Evolutionary conservation across 2,329 filamentous ascomycete species (phyloP).

Genomic region (Ilyonectria sp.): DNA sequence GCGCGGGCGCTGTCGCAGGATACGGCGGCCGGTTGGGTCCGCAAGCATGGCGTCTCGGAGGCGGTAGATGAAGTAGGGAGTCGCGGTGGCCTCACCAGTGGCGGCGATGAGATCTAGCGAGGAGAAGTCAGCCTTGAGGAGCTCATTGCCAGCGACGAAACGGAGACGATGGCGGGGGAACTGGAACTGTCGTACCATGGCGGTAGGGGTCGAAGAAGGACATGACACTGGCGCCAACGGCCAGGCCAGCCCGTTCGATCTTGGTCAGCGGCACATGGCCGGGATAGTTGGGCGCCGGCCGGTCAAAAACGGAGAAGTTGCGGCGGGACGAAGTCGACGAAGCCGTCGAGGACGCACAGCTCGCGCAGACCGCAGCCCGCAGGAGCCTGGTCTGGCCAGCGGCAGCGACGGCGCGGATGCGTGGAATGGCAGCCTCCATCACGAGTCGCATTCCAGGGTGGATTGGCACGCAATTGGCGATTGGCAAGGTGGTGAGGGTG

Average conservation of each 20-base stretch:
- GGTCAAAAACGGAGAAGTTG: slow-evolving; percentile 85
- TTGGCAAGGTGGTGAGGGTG: not conserved
- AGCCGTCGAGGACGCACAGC: slow-evolving; percentile 36
- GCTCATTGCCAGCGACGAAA: not conserved
- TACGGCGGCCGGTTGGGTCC: slow-evolving; percentile 86
- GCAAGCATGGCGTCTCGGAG: slow-evolving; percentile 94
- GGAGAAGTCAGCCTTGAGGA: not conserved
- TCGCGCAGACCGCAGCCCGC: slow-evolving; percentile 41
- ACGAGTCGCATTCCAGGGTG: slow-evolving; percentile 19
- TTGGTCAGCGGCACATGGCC: slow-evolving; percentile 91
- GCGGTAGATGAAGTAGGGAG: slow-evolving; percentile 94
- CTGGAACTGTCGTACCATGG: slow-evolving; percentile 68
- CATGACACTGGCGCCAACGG: slow-evolving; percentile 74
- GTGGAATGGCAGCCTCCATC: slow-evolving; percentile 47
- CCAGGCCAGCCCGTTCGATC: slow-evolving; percentile 82
- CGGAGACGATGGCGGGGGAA: not conserved
- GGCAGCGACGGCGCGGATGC: slow-evolving; percentile 37
- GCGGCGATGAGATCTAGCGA: slow-evolving; percentile 88
- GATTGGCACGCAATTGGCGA: slow-evolving; percentile 8
- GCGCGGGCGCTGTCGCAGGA: slow-evolving; percentile 90
- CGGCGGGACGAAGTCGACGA: slow-evolving; percentile 40
- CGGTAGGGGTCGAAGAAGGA: slow-evolving; percentile 83
- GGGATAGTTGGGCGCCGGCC: slow-evolving; percentile 89
- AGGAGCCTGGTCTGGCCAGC: slow-evolving; percentile 33
- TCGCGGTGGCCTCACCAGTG: slow-evolving; percentile 93